Percentiles rank a stretch among this genome's conserved stretches.
These are phyloP conservation scores for Arachis monticola DNA, from an alignment of 331 rosid genomes.

Conservation along the genomic window DNA sequence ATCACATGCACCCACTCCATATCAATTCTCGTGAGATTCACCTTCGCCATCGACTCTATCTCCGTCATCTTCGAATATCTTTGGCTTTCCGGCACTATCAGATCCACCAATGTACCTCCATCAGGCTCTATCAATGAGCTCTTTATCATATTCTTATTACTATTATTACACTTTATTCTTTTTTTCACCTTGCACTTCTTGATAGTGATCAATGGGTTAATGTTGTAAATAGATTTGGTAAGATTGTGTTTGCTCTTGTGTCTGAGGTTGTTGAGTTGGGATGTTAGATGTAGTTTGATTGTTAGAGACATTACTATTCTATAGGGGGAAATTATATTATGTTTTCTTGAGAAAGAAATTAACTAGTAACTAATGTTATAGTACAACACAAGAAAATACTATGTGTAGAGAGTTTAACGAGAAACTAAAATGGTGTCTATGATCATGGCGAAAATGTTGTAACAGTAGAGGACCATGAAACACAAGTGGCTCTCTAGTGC, in stretches of 20 bases:
- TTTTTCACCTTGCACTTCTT: slow-evolving; percentile 18
- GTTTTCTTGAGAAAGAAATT: slow-evolving; percentile 13
- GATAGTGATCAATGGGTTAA: slow-evolving; percentile 44
- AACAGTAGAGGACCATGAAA: background rate
- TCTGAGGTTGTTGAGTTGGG: slow-evolving; percentile 25
- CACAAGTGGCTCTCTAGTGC: too few species aligned
- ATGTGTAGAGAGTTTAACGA: background rate
- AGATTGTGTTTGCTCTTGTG: slow-evolving; percentile 37
- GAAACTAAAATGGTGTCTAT: slow-evolving; percentile 19
- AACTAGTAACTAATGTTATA: background rate
- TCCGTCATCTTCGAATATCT: slow-evolving; percentile 51
- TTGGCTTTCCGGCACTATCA: slow-evolving; percentile 65
- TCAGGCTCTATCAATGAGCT: slow-evolving; percentile 95
- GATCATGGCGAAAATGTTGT: slow-evolving; percentile 50
- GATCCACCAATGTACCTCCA: slow-evolving; percentile 86
- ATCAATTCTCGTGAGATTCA: slow-evolving; percentile 68
- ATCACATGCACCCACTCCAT: slow-evolving; percentile 94
- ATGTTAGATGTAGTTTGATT: slow-evolving; percentile 53
- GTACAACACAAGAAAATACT: background rate
- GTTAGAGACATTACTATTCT: slow-evolving; percentile 68
- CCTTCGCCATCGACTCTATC: slow-evolving; percentile 69
- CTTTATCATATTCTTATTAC: slow-evolving; percentile 36
- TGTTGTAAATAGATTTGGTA: slow-evolving; percentile 55
- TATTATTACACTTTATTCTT: slow-evolving; percentile 47
- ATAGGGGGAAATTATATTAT: slow-evolving; percentile 13